Evolutionary conservation across 176 grass and related monocot genomes (phyloP).

Genomic region (Cenchrus americanus): DNA sequence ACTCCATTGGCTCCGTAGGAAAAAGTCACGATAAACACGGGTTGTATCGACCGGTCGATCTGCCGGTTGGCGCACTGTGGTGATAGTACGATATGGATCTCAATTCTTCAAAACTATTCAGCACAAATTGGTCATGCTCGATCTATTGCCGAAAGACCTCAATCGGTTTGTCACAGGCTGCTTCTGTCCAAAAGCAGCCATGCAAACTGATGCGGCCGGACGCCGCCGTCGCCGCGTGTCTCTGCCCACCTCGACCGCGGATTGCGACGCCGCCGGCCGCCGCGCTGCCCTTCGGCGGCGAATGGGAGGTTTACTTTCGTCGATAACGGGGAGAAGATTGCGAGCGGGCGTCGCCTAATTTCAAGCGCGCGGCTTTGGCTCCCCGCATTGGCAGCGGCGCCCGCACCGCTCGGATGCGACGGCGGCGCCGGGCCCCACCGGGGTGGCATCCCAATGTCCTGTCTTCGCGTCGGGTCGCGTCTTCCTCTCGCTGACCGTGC

Average conservation of each 20-base stretch:
- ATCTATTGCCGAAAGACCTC: neutral
- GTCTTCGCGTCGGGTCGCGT: neutral
- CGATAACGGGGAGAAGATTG: neutral
- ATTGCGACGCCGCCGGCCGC: neutral
- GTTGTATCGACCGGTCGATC: neutral
- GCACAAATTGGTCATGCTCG: neutral
- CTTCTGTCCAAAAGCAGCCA: neutral
- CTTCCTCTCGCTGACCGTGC: neutral
- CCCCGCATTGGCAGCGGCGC: conserved; percentile 12
- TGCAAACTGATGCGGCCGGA: neutral
- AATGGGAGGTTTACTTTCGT: neutral
- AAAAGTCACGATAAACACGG: neutral
- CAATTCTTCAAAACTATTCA: neutral
- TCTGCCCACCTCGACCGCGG: neutral
- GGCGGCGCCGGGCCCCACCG: neutral
- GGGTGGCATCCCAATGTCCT: neutral
- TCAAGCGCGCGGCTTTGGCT: conserved; percentile 17
- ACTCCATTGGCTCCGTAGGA: neutral
- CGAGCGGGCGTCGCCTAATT: neutral
- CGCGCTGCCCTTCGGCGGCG: neutral
- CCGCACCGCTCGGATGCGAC: neutral
- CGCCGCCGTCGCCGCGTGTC: too few species aligned
- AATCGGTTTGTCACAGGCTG: too few species aligned
- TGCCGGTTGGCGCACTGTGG: neutral
- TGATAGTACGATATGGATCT: neutral